A percentile compares a stretch with the other conserved stretches of the same genome.
Conservation (phyloP, 2,329 filamentous ascomycete genomes). For the Diaporthe vexans region DNA sequence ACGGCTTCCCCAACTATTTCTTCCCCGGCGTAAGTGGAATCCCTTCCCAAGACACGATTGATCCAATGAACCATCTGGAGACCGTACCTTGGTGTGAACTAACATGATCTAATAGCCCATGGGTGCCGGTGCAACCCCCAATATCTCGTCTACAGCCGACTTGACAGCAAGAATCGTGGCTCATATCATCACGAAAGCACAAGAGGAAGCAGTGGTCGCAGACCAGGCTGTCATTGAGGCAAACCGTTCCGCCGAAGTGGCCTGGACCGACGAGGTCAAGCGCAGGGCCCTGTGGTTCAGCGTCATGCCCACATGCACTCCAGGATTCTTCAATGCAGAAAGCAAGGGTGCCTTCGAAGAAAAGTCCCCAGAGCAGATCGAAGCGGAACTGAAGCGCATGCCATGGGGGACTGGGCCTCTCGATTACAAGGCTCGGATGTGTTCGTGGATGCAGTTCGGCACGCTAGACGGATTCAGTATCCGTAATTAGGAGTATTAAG, state of each 20-base stretch:
- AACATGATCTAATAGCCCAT: neutral
- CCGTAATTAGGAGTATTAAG: neutral
- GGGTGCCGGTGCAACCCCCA: neutral
- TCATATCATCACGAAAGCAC: neutral
- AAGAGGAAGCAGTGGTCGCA: neutral
- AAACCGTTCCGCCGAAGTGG: neutral
- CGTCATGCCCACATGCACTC: slow-evolving; percentile 6
- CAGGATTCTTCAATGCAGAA: neutral
- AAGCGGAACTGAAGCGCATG: neutral
- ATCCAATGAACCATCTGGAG: too few species aligned
- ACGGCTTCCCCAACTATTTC: neutral
- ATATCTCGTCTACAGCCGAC: neutral
- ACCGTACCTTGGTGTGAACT: neutral
- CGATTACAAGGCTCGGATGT: slow-evolving; percentile 1
- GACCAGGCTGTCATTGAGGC: neutral
- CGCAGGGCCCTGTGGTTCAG: slow-evolving; percentile 7
- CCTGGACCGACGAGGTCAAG: slow-evolving; percentile 2
- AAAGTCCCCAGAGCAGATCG: neutral
- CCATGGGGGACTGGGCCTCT: neutral
- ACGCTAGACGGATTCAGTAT: slow-evolving; percentile 1
- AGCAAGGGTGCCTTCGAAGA: neutral
- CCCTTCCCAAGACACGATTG: neutral
- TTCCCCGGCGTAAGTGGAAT: neutral
- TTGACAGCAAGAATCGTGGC: neutral
- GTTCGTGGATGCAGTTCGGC: neutral